A percentile compares a stretch with the other conserved stretches of the same genome.
Evolutionary conservation across 257 asterid species (phyloP).

Genomic region (Fraxinus pennsylvanica): DNA sequence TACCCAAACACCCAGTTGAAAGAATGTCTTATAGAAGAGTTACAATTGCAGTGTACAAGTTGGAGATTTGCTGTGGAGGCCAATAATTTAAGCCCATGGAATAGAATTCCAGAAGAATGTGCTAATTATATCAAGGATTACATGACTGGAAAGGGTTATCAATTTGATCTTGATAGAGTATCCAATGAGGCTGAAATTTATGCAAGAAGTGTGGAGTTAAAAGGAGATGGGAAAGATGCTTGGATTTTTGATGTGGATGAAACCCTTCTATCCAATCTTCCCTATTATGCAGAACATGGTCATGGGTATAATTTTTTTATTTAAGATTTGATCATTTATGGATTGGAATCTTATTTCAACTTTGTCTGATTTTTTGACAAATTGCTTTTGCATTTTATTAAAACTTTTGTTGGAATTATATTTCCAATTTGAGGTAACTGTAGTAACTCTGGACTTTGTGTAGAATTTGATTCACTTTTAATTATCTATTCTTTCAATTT

Average conservation of each 20-base stretch:
- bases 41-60: constrained; percentile 52
- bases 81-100: constrained; percentile 77
- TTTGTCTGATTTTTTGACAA: background rate
- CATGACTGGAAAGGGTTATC: constrained; percentile 48
- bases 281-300: constrained; percentile 71
- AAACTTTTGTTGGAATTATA: background rate
- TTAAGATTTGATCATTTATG: background rate
- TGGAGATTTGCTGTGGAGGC: constrained; percentile 90
- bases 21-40: constrained; percentile 27
- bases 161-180: constrained; percentile 56
- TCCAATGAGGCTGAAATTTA: constrained; percentile 49
- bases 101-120: constrained; percentile 62
- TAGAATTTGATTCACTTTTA: background rate
- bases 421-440: background rate
- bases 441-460: background rate
- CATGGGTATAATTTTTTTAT: constrained; percentile 49
- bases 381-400: background rate
- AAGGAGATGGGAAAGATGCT: constrained; percentile 50
- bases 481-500: background rate
- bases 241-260: constrained; percentile 96
- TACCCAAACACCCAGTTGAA: constrained; percentile 30
- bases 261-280: constrained; percentile 82
- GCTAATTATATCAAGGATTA: constrained; percentile 62
- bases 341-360: no score
- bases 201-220: constrained; percentile 51